Conservation (phyloP, 108 stramenopile genomes). For the Cyclostephanos invisitatus region DNA sequence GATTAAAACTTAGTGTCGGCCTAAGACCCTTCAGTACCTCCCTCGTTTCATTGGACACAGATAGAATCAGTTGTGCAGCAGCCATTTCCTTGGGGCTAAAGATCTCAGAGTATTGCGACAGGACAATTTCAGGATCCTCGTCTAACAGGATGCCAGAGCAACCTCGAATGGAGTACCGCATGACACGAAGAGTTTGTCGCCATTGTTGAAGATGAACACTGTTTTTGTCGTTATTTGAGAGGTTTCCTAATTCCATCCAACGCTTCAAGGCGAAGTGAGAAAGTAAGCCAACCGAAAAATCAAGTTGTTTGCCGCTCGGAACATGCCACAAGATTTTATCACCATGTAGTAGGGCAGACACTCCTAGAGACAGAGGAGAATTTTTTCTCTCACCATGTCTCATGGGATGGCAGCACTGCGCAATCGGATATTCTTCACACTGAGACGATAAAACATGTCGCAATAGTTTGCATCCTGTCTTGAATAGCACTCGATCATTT, state of each 20-base stretch:
- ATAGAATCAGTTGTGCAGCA: slow-evolving; percentile 49
- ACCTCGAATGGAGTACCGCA: slow-evolving; percentile 81
- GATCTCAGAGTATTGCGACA: slow-evolving; percentile 29
- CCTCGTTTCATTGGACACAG: slow-evolving; percentile 45
- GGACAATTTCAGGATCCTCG: slow-evolving; percentile 38
- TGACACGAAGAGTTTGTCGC: slow-evolving; percentile 57
- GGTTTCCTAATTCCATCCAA: slow-evolving; percentile 27
- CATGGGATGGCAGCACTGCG: slow-evolving; percentile 45
- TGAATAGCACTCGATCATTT: slow-evolving; percentile 74
- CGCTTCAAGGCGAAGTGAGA: slow-evolving; percentile 28
- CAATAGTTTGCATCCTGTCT: slow-evolving; percentile 87
- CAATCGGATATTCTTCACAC: slow-evolving; percentile 73
- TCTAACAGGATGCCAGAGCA: slow-evolving; percentile 71
- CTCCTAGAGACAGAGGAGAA: slow-evolving; percentile 28
- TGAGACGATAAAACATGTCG: slow-evolving; percentile 81
- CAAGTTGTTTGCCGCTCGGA: slow-evolving; percentile 70
- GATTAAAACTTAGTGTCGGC: slow-evolving; percentile 50
- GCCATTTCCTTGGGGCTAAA: slow-evolving; percentile 74
- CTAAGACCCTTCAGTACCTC: slow-evolving; percentile 50
- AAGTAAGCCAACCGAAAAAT: slow-evolving; percentile 62
- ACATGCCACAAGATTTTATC: slow-evolving; percentile 74
- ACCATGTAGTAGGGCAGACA: slow-evolving; percentile 48
- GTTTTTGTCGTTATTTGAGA: slow-evolving; percentile 7
- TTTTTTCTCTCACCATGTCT: slow-evolving; percentile 10
- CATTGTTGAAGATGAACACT: slow-evolving; percentile 38